Evolutionary conservation across 352 stramenopile species (phyloP).

Genomic region (Plasmopara muralis): DNA sequence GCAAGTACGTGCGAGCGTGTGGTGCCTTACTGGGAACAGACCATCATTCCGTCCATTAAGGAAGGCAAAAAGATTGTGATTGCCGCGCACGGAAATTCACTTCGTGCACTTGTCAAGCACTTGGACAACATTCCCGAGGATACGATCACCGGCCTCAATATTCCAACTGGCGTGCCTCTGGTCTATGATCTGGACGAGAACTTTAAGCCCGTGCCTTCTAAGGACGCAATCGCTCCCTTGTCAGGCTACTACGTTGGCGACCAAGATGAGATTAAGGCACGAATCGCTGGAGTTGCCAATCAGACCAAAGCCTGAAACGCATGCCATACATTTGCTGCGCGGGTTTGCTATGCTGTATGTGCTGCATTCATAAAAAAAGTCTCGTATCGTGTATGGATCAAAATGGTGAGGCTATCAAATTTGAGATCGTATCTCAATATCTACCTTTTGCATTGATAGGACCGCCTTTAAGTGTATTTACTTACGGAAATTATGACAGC

Average conservation of each 20-base stretch:
- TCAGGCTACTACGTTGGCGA: slow-evolving; percentile 86
- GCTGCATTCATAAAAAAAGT: too few species aligned
- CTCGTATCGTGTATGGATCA: too few species aligned
- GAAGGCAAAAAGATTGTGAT: slow-evolving; percentile 95
- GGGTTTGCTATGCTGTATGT: too few species aligned
- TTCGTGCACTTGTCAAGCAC: slow-evolving; percentile 98
- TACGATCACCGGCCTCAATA: slow-evolving; percentile 96
- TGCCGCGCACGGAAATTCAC: slow-evolving; percentile 96
- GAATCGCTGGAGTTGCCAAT: slow-evolving; percentile 95
- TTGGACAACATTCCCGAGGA: slow-evolving; percentile 97
- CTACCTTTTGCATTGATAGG: too few species aligned
- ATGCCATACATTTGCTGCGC: neutral
- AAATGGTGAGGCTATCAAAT: too few species aligned
- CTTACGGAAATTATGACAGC: too few species aligned
- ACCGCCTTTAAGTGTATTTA: too few species aligned
- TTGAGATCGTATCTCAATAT: too few species aligned
- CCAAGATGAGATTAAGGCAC: slow-evolving; percentile 94
- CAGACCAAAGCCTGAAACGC: slow-evolving; percentile 84
- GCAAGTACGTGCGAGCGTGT: slow-evolving; percentile 92
- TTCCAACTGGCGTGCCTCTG: slow-evolving; percentile 93
- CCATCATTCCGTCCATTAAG: slow-evolving; percentile 93
- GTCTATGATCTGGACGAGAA: slow-evolving; percentile 98
- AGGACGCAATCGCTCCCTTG: slow-evolving; percentile 87
- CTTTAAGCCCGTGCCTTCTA: slow-evolving; percentile 91
- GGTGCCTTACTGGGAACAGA: slow-evolving; percentile 93